These are phyloP conservation scores for Narthecium ossifragum DNA, from an alignment of 106 monocot species.

Conservation along the genomic window DNA sequence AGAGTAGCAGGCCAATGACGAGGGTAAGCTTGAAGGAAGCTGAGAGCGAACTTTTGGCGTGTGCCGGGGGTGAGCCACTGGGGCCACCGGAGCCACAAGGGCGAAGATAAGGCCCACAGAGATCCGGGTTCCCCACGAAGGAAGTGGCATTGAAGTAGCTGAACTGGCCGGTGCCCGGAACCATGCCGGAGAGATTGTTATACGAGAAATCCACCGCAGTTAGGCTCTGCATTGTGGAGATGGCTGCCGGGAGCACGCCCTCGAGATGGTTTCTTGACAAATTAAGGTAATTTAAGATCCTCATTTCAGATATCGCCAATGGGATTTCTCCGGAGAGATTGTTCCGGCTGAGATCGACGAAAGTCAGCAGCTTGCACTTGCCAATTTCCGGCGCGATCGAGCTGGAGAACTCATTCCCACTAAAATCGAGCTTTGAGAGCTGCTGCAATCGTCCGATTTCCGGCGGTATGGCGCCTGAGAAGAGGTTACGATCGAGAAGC, in stretches of 20 bases:
- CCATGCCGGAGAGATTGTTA: slow-evolving; percentile 82
- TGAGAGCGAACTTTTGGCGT: slow-evolving; percentile 29
- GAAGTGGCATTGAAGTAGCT: slow-evolving; percentile 96
- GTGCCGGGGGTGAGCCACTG: slow-evolving; percentile 1
- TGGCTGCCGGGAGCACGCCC: slow-evolving; percentile 52
- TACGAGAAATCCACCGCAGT: slow-evolving; percentile 86
- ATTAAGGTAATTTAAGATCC: slow-evolving; percentile 86
- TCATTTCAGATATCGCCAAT: slow-evolving; percentile 50
- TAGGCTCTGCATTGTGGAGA: slow-evolving; percentile 87
- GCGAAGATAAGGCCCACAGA: slow-evolving; percentile 68
- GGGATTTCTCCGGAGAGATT: slow-evolving; percentile 50
- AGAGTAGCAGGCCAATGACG: slow-evolving; percentile 47
- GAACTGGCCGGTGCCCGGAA: slow-evolving; percentile 87
- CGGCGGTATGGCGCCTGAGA: slow-evolving; percentile 53
- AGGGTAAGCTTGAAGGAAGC: slow-evolving; percentile 62
- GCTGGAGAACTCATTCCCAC: slow-evolving; percentile 50
- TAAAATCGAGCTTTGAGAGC: slow-evolving; percentile 74
- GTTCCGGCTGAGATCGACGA: slow-evolving; percentile 60
- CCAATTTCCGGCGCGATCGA: slow-evolving; percentile 44
- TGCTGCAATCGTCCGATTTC: slow-evolving; percentile 77
- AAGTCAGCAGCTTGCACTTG: slow-evolving; percentile 57
- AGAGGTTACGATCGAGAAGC: slow-evolving; percentile 55
- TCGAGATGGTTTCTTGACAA: slow-evolving; percentile 66
- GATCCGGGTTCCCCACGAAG: slow-evolving; percentile 70
- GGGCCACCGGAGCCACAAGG: slow-evolving; percentile 23